These are phyloP conservation scores for Blattamonas nauphoetae DNA, from an alignment of 78 protist species.

Conservation along the genomic window DNA sequence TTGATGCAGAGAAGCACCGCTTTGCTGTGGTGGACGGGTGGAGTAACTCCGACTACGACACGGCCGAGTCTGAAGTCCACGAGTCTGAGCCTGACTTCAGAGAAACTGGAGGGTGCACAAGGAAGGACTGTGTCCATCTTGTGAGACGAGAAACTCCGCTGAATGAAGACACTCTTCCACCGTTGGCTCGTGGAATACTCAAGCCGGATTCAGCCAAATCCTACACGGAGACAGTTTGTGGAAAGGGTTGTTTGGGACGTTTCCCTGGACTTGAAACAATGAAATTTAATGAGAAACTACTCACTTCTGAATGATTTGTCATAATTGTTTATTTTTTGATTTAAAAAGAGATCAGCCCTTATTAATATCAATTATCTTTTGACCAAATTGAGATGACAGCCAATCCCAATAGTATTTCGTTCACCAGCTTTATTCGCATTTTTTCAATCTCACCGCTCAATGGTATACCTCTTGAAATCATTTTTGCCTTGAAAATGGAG, in stretches of 20 bases:
- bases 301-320: not conserved
- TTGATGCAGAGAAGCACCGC: not conserved
- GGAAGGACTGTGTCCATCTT: not conserved
- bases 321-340: not conserved
- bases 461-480: no score
- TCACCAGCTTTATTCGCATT: no score
- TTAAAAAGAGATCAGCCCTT: no score
- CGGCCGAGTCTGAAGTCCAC: not conserved
- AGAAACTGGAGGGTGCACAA: not conserved
- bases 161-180: not conserved
- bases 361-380: no score
- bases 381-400: no score
- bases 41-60: not conserved
- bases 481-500: no score
- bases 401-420: no score
- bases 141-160: not conserved
- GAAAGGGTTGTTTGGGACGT: slow-evolving; percentile 10
- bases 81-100: not conserved
- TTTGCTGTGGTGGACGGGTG: not conserved
- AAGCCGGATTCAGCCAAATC: not conserved
- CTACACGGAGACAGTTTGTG: slow-evolving; percentile 3
- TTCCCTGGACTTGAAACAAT: slow-evolving; percentile 16
- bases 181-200: not conserved
- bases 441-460: no score
- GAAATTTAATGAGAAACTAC: not conserved